phyloP scores from a whole-genome alignment of 2,329 filamentous ascomycete species.

The Tolypocladium amazonense region DNA sequence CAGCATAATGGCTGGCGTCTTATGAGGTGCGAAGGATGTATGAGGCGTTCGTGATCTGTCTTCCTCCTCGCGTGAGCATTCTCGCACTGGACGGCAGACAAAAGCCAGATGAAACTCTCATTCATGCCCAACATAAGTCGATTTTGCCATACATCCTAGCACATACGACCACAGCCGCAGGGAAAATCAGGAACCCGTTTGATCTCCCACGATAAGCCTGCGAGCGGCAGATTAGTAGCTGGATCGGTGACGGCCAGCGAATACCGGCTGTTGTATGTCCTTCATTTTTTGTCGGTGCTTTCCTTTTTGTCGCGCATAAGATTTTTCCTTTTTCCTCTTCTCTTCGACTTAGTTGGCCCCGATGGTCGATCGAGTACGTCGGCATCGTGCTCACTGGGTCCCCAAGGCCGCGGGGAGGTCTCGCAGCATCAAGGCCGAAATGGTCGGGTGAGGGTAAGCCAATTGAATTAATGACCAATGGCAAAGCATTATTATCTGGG shows the following conservation, averaged over 20 bases:
- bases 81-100: no score
- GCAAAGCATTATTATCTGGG: no score
- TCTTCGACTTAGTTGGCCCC: background rate
- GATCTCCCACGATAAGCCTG: slow-evolving; percentile 6
- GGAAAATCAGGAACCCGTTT: slow-evolving; percentile 6
- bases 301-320: background rate
- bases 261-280: slow-evolving; percentile 9
- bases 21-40: background rate
- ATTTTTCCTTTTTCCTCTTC: background rate
- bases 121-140: background rate
- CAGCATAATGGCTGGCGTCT: background rate
- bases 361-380: background rate
- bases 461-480: background rate
- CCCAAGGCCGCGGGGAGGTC: background rate
- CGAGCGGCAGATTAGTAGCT: slow-evolving; percentile 8
- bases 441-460: background rate
- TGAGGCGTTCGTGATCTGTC: background rate
- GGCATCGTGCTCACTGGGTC: background rate
- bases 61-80: background rate
- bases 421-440: background rate
- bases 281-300: background rate
- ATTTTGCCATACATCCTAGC: background rate
- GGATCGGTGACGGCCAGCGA: no score
- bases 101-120: background rate
- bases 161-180: slow-evolving; percentile 8